Evolutionary conservation across 352 stramenopile genomes (phyloP), one percentile per base, ranked within the genome.

Genomic region (Blastocystis sp.): DNA sequence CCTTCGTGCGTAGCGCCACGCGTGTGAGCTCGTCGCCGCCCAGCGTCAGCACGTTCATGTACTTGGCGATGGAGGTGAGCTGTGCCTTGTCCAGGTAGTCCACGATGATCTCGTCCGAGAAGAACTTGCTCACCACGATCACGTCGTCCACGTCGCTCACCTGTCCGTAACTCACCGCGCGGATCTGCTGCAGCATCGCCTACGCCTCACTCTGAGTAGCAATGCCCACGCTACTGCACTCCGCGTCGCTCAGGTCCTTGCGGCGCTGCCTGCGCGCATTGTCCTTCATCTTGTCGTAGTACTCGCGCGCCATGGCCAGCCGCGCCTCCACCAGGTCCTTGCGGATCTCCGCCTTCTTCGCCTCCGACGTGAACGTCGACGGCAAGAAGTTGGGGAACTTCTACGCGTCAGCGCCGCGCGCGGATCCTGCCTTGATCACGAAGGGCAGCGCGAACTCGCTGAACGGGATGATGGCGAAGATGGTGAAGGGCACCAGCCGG

Each of bases 321-420:
- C 78, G 78, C 38, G 78, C 68, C 34, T 88, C 78, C 2, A 88
- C 3, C 28, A 79, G 38, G 24, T 88, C 66, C 3, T 71, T 34
- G 28, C 64, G 64, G 40, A 79, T 88, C 6, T 76, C 68, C 14
- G 19, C 63, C 28, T 88, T 88, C 45, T 64, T 88, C 11, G 78
- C 48, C n/a, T 88, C 78, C 3, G 78, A 88, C 9, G 64, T 79
- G 78, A 88, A 88, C 19, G 61, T 88, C 19, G 78, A 88, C 14
- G 78, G 78, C 4, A 88, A 34, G 45, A 88, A 79, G 54, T 88
- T 88, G 48, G 78, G 78, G 78, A 88, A 88, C 62, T 79, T 79
- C 78, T 88, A 34, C n/a, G 24, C 34, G 17, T 77, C 9, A 57
- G 28, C n/a, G 21, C 17, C 21, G 14, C 21, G 17, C 34, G 17